Conservation (phyloP, 1,284 basidiomycete genomes). For the Microbotryum saponariae region DNA sequence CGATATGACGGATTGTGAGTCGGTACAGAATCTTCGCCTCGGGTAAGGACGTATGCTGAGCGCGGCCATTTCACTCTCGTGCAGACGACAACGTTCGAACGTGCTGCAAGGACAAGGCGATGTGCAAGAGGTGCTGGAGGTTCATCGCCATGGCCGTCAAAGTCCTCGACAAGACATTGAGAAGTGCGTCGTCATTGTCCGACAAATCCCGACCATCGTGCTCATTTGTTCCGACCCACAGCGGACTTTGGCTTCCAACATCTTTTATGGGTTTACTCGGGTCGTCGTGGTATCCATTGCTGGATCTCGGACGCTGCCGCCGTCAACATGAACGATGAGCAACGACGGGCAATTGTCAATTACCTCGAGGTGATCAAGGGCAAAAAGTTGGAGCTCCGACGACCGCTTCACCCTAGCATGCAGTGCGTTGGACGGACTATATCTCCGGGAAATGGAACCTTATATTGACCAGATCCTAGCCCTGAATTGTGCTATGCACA, state of each 20-base stretch:
- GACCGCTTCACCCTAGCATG: constrained; percentile 61
- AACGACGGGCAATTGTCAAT: constrained; percentile 73
- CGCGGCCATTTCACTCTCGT: neutral
- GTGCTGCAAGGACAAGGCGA: constrained; percentile 84
- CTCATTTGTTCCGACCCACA: neutral
- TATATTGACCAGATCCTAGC: neutral
- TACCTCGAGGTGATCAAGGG: constrained; percentile 82
- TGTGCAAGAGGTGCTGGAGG: constrained; percentile 89
- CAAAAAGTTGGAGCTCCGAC: constrained; percentile 69
- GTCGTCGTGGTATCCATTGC: constrained; percentile 93
- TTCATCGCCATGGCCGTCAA: constrained; percentile 90
- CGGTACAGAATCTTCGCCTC: neutral
- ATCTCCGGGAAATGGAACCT: neutral
- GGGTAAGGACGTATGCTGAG: neutral
- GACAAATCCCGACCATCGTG: neutral
- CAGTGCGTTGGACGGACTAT: constrained; percentile 47
- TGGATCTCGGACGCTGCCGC: constrained; percentile 93
- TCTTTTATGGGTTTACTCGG: constrained; percentile 97
- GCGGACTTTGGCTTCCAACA: constrained; percentile 53
- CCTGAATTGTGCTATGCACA: neutral
- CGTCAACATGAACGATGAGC: constrained; percentile 81
- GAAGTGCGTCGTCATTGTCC: constrained; percentile 46
- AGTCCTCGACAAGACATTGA: constrained; percentile 70
- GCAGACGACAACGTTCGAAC: constrained; percentile 80
- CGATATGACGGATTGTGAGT: constrained; percentile 86